phyloP scores from a whole-genome alignment of 306 rosid genomes.

The Arachis stenosperma region DNA sequence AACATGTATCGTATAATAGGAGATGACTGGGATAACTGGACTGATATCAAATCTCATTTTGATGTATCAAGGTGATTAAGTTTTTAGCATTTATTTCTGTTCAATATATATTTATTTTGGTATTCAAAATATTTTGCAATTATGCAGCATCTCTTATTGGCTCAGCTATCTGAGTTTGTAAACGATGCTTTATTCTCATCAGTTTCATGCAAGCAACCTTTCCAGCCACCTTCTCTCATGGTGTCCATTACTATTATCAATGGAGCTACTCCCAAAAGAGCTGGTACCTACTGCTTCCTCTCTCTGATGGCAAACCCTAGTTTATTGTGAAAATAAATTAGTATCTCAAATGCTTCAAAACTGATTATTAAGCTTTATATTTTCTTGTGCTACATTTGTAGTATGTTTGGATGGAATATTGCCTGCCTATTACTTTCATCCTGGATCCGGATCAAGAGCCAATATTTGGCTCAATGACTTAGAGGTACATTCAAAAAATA shows the following conservation, averaged over 20 bases:
- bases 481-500: conserved; percentile 54
- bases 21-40: conserved; percentile 95
- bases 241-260: conserved; percentile 73
- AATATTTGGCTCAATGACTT: conserved; percentile 83
- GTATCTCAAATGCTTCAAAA: too few species aligned
- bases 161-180: conserved; percentile 10
- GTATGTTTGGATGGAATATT: too few species aligned
- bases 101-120: conserved; percentile 9
- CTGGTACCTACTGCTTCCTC: conserved; percentile 10
- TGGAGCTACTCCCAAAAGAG: conserved; percentile 74
- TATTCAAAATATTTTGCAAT: conserved; percentile 25
- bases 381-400: too few species aligned
- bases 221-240: conserved; percentile 59
- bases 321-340: too few species aligned
- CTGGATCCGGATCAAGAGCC: conserved; percentile 69
- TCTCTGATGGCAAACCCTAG: too few species aligned
- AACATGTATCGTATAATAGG: conserved; percentile 61
- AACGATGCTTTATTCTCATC: conserved; percentile 21
- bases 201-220: not conserved
- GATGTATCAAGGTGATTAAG: conserved; percentile 69
- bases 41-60: conserved; percentile 71
- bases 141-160: conserved; percentile 18
- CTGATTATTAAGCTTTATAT: too few species aligned
- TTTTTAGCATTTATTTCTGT: not conserved
- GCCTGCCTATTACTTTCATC: too few species aligned